Evolutionary conservation across 1,284 basidiomycete genomes (phyloP).

Genomic region (Heterobasidion occidentale): DNA sequence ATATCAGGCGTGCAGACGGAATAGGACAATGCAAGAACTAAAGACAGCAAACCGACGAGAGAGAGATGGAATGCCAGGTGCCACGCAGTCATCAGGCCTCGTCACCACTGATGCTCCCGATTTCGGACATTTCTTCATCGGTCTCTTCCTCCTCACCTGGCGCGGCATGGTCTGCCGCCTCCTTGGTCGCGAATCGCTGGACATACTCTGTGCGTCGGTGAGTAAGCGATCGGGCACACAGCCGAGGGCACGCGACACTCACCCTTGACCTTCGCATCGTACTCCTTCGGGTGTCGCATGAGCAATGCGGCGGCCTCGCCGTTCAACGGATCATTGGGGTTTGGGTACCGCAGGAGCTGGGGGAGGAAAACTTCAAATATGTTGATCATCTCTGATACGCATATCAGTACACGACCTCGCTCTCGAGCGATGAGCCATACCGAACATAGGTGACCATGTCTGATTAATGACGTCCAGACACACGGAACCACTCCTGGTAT

Average conservation of each 20-base stretch:
- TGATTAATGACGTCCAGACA: constrained; percentile 97
- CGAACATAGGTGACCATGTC: constrained; percentile 99
- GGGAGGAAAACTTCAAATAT: constrained; percentile 99
- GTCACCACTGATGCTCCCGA: constrained; percentile 82
- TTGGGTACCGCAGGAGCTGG: constrained; percentile 94
- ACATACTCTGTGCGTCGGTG: constrained; percentile 63
- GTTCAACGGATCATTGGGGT: constrained; percentile 95
- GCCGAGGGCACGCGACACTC: constrained; percentile 13
- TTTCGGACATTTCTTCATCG: constrained; percentile 89
- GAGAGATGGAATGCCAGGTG: not conserved
- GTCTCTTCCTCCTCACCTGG: constrained; percentile 53
- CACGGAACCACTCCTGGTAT: constrained; percentile 80
- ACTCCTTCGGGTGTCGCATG: constrained; percentile 95
- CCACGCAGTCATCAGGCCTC: constrained; percentile 23
- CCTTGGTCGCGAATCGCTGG: constrained; percentile 77
- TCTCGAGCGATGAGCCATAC: constrained; percentile 33
- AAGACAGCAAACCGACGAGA: not conserved
- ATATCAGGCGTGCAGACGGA: not conserved
- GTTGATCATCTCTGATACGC: constrained; percentile 87
- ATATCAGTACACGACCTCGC: not conserved
- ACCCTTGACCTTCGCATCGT: constrained; percentile 90
- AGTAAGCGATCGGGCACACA: not conserved
- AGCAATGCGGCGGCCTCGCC: constrained; percentile 95
- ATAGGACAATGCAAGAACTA: not conserved
- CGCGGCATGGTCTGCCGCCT: constrained; percentile 62